These are phyloP conservation scores for Penicillium crystallinum DNA, from an alignment of 495 filamentous ascomycete species.

Conservation along the genomic window DNA sequence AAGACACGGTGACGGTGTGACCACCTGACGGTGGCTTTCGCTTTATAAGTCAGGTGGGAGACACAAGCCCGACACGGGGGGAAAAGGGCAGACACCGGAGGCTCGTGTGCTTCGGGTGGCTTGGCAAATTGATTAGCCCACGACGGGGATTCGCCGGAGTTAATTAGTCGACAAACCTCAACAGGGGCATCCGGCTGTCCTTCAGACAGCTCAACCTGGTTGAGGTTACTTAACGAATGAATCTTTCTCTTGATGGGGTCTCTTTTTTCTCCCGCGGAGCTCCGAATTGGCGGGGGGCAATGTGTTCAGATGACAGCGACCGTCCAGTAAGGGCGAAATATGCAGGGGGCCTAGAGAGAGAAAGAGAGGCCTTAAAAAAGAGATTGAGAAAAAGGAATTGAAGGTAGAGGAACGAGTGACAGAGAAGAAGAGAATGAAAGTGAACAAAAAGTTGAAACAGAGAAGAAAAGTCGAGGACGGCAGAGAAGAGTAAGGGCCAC, in stretches of 20 bases:
- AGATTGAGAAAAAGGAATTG: background rate
- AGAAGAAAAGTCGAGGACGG: constrained; percentile 8
- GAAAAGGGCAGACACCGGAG: constrained; percentile 8
- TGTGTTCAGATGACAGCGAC: background rate
- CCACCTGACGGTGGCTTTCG: constrained; percentile 29
- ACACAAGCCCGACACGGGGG: background rate
- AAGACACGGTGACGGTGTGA: constrained; percentile 38
- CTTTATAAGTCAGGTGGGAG: constrained; percentile 14
- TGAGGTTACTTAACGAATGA: background rate
- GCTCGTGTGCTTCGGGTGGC: constrained; percentile 17
- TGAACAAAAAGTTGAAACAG: background rate
- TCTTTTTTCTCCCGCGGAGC: background rate
- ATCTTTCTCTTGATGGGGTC: background rate
- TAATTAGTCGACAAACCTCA: background rate
- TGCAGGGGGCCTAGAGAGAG: background rate
- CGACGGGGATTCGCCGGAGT: constrained; percentile 2
- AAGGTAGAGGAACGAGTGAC: background rate
- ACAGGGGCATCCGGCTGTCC: constrained; percentile 7
- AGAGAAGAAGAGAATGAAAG: background rate
- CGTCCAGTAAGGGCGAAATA: background rate
- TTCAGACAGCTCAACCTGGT: constrained; percentile 8
- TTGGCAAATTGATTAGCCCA: constrained; percentile 15
- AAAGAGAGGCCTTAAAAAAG: background rate
- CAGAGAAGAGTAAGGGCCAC: background rate
- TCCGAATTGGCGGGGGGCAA: background rate